Percentiles rank a stretch among this genome's conserved stretches.
These are phyloP conservation scores for Viridothelium virens DNA, from an alignment of 495 filamentous ascomycete genomes.

Conservation along the genomic window DNA sequence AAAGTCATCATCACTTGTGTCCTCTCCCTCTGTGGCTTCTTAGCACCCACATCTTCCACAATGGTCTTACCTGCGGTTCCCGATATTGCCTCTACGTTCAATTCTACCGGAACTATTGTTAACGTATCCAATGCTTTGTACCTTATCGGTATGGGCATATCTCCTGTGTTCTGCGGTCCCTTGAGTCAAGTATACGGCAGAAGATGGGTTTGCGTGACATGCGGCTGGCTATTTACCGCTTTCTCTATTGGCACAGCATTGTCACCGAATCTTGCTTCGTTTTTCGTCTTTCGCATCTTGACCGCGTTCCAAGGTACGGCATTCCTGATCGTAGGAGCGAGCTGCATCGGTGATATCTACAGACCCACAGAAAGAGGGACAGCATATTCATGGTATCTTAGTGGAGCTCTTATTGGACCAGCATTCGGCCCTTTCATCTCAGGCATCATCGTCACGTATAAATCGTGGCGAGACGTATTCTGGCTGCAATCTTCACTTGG, in stretches of 20 bases:
- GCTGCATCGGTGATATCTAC: constrained; percentile 47
- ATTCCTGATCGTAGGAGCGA: constrained; percentile 57
- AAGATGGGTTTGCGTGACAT: constrained; percentile 42
- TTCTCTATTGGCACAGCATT: constrained; percentile 61
- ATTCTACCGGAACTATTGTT: constrained; percentile 56
- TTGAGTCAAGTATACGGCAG: constrained; percentile 60
- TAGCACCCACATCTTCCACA: constrained; percentile 61
- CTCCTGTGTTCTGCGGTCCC: constrained; percentile 60
- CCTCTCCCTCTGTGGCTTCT: constrained; percentile 58
- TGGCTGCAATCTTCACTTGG: constrained; percentile 63
- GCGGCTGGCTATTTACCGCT: constrained; percentile 49
- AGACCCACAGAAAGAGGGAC: constrained; percentile 54
- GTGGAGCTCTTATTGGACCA: constrained; percentile 61
- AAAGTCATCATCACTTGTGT: constrained; percentile 56
- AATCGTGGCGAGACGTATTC: constrained; percentile 62
- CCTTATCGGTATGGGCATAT: constrained; percentile 61
- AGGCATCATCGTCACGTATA: constrained; percentile 59
- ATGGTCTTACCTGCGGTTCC: constrained; percentile 62
- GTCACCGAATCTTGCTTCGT: constrained; percentile 56
- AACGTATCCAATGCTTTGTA: constrained; percentile 64
- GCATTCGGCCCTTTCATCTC: constrained; percentile 57
- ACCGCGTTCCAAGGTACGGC: constrained; percentile 66
- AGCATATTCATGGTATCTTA: constrained; percentile 61
- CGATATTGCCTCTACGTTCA: constrained; percentile 55
- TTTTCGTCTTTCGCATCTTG: constrained; percentile 62